Evolutionary conservation across 2,329 filamentous ascomycete genomes (phyloP), one percentile per base, ranked within the genome.

Genomic region (Pyricularia sp.): DNA sequence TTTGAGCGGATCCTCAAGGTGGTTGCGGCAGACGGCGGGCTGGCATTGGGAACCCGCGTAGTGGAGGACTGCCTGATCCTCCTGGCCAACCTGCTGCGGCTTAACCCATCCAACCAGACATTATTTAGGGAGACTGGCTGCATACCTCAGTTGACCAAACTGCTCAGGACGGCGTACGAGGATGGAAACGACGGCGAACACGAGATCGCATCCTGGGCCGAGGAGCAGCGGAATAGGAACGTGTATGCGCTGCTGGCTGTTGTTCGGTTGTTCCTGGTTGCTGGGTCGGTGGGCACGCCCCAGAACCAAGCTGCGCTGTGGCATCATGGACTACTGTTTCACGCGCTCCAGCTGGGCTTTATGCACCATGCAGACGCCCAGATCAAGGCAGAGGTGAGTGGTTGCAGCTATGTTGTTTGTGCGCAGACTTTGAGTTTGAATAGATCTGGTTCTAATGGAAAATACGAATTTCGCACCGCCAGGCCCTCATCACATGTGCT

Each of bases 11-110:
- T 96, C 30, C 97, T 97, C 73, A 81, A 81, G 60, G 87, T 97
- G 64, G 90, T 99, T 64, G 84, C 88, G 68, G 79, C 82, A 0
- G 94, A 99, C 71, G 94, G 94, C 0, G 89, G 88, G 2, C 78
- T 99, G 60, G 82, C 82, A 4, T 88, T 96, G 70, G 94, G 94
- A 19, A 91, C 90, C 57, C 88, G 93, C 67, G 84, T 90, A 13
- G 90, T 97, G 3, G 93, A 97, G 75, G 94, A 99, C 75, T 97
- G 93, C 70, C 79, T 99, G 24, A 93, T 94, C 65, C 80, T 99
- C 64, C 80, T 97, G 62, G 91, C 92, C 57, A 97, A 97, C 73
- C 83, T 99, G 13, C 79, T 99, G 31, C 86, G 89, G 40, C 84
- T 92, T 70, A 97, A 97, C 73, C 80, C 87, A 1, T 94, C 93